Conservation (phyloP, 2,329 filamentous ascomycete genomes). For the Penicillium rolfsii region DNA sequence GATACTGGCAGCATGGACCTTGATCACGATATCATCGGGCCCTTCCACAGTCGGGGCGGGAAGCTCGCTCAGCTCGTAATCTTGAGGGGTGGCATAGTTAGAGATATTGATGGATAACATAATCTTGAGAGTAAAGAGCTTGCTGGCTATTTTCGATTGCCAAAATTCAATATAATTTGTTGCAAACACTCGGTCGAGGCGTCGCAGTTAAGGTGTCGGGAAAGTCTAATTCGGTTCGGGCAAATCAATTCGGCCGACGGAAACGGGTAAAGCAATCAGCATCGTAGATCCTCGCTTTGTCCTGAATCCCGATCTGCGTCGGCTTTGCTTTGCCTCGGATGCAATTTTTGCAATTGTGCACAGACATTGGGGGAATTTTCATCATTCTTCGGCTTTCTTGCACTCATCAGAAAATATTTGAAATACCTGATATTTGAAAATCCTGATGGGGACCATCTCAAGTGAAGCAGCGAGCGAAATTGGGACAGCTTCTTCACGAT, state of each 20-base stretch:
- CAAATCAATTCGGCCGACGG: constrained; percentile 8
- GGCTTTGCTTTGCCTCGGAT: not conserved
- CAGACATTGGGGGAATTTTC: not conserved
- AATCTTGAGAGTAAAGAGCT: not conserved
- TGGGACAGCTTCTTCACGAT: not conserved
- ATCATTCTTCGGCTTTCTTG: not conserved
- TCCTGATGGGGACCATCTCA: not conserved
- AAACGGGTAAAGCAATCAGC: not conserved
- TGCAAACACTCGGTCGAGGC: not conserved
- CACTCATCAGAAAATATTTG: not conserved
- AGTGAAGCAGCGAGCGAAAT: not conserved
- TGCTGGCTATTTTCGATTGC: not conserved
- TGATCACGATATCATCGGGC: constrained; percentile 28
- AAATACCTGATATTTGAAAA: not conserved
- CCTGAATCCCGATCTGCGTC: not conserved
- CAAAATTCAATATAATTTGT: not conserved
- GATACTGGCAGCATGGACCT: constrained; percentile 48
- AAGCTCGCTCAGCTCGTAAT: constrained; percentile 26
- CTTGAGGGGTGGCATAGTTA: constrained; percentile 22
- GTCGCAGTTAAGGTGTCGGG: not conserved
- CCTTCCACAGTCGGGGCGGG: constrained; percentile 19
- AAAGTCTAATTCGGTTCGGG: constrained; percentile 7
- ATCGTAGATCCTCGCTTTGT: not conserved
- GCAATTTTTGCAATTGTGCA: not conserved
- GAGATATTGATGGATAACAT: constrained; percentile 28